A percentile compares a stretch with the other conserved stretches of the same genome.
Conservation (phyloP, 305 asterid species). For the Lippia alba region DNA sequence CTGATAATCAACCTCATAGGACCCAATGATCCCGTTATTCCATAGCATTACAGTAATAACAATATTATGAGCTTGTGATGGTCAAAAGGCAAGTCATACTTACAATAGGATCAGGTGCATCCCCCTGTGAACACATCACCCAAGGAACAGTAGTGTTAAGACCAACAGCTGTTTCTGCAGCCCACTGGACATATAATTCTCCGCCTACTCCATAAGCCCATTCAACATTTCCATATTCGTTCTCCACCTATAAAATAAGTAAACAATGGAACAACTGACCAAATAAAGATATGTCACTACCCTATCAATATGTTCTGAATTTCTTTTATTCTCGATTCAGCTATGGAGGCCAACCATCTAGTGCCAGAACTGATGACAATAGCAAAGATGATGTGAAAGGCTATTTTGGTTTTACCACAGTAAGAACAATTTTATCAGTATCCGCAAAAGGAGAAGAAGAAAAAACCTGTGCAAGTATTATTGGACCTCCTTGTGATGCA, state of each 20-base stretch:
- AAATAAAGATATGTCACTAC: background rate
- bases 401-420: background rate
- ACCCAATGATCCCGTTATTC: background rate
- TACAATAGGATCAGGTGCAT: slow-evolving; percentile 86
- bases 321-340: background rate
- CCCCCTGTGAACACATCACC: slow-evolving; percentile 82
- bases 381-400: background rate
- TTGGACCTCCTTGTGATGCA: slow-evolving; percentile 89
- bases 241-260: slow-evolving; percentile 63
- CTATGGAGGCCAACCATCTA: background rate
- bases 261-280: slow-evolving; percentile 2
- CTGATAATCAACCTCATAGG: background rate
- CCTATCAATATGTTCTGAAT: slow-evolving; percentile 5
- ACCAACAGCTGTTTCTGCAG: slow-evolving; percentile 78
- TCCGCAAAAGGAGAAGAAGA: slow-evolving; percentile 10
- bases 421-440: background rate
- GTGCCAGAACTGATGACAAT: background rate
- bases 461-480: slow-evolving; percentile 78
- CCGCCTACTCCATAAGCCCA: slow-evolving; percentile 72
- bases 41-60: background rate
- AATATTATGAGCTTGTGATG: background rate
- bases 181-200: slow-evolving; percentile 70
- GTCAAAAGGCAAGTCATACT: slow-evolving; percentile 28
- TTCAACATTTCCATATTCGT: slow-evolving; percentile 86
- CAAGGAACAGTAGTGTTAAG: slow-evolving; percentile 81